Base-by-base conservation (phyloP, 352 stramenopile genomes). In the Phytophthora fragariae region DNA sequence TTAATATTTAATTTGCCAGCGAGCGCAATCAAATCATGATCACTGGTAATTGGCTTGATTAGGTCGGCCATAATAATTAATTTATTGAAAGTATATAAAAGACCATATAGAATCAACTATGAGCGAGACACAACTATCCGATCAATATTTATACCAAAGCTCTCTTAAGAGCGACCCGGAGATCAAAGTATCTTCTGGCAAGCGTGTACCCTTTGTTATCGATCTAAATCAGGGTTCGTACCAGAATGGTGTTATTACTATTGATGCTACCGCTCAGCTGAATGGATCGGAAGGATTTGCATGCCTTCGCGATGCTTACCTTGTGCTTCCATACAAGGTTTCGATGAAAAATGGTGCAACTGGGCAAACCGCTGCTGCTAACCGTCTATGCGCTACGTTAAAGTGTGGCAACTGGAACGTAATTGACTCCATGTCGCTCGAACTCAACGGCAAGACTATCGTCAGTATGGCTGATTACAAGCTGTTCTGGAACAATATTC, bases 171-270 rank as follows among this genome's bases (percentile, higher is more conserved):
- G 46, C 9, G 46, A 52, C n/a, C 17, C 5, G 17, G 46, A 52
- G 46, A 52, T 52, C n/a, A 52, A 52, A 5, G 46, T 52, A 19
- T 52, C 17, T 14, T 52, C 46, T 19, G 17, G 5, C 17, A 52
- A 52, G 46, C 46, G 46, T 31, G 17, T 52, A 10, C 46, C 46
- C 19, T 29, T 31, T 29, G 54, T 49, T 37, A 60, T 60, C 54
- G 31, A 60, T 60, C 17, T 60, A 31, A 60, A 60, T 46, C 54
- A 60, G 31, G 31, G 54, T 15, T 60, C 31, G 31, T 60, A 60
- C 24, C 29, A 46, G 5, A 60, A 60, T 46, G 54, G 54, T 49
- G 54, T 60, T 33, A 60, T 60, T 24, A 60, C 17, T 11, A 60
- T 60, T 14, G 31, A 60, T 60, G 31, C 31, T 31, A 60, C 31